Conservation (phyloP, 2,329 filamentous ascomycete genomes). For the Botrytis fabae region DNA sequence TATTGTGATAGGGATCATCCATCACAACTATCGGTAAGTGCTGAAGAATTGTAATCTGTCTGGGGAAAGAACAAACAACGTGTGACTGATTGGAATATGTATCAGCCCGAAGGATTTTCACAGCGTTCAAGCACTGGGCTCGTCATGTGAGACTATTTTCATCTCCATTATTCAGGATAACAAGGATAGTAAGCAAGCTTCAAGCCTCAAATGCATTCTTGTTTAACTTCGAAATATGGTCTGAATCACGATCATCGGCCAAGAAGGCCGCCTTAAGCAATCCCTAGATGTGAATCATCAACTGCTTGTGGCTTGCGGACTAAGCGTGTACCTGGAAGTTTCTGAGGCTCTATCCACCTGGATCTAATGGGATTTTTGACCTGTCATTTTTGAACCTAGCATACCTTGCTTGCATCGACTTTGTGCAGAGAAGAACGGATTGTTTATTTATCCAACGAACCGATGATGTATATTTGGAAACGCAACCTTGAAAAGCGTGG, state of each 20-base stretch:
- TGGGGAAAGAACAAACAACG: neutral
- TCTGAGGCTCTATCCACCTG: slow-evolving; percentile 13
- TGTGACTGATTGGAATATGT: slow-evolving; percentile 10
- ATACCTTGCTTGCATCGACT: slow-evolving; percentile 21
- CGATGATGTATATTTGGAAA: slow-evolving; percentile 21
- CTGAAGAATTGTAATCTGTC: slow-evolving; percentile 10
- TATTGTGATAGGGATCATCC: slow-evolving; percentile 5
- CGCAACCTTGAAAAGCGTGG: neutral
- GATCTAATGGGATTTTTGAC: slow-evolving; percentile 19
- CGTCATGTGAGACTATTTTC: slow-evolving; percentile 10
- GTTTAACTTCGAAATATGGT: neutral
- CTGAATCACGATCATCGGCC: slow-evolving; percentile 1
- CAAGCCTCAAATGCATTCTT: neutral
- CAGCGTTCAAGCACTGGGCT: slow-evolving; percentile 11
- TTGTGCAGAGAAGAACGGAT: slow-evolving; percentile 9
- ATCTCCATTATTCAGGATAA: neutral
- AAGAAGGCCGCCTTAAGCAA: slow-evolving; percentile 21
- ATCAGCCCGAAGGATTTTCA: slow-evolving; percentile 10
- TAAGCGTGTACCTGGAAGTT: slow-evolving; percentile 2
- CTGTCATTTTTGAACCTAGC: slow-evolving; percentile 20
- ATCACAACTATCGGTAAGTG: neutral
- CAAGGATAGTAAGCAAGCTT: slow-evolving; percentile 7
- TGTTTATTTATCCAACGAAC: neutral
- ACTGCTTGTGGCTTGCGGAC: slow-evolving; percentile 9
- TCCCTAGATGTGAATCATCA: slow-evolving; percentile 18